phyloP scores from a whole-genome alignment of 345 rosid species.

The Eucalyptus erythrocorys region DNA sequence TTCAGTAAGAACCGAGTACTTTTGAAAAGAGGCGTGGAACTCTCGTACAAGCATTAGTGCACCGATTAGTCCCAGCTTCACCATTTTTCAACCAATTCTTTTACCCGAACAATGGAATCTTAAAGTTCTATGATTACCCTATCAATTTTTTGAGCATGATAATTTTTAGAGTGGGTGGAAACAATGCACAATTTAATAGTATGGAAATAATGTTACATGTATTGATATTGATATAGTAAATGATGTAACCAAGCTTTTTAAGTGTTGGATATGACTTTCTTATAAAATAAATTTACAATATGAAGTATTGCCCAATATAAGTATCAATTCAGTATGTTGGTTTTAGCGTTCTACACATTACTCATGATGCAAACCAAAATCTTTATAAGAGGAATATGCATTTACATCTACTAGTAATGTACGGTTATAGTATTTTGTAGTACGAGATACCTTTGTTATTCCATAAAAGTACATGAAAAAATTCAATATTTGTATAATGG shows the following conservation, averaged over 20 bases:
- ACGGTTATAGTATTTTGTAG: not conserved
- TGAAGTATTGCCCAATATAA: not conserved
- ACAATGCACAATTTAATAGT: not conserved
- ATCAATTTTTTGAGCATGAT: not conserved
- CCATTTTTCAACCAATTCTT: not conserved
- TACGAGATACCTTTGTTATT: not conserved
- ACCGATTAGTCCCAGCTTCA: not conserved
- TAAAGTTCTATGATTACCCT: not conserved
- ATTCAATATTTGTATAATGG: fast-evolving
- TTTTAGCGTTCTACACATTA: not conserved
- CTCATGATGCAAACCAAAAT: not conserved
- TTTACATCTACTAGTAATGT: not conserved
- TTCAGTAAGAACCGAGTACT: not conserved
- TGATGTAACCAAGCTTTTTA: fast-evolving
- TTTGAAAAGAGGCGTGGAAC: not conserved
- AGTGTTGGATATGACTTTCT: not conserved
- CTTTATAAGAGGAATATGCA: not conserved
- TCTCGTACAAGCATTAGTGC: not conserved
- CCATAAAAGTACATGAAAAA: not conserved
- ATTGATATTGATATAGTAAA: not conserved
- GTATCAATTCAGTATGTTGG: not conserved
- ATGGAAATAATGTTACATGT: not conserved
- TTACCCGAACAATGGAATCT: not conserved
- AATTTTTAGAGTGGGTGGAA: not conserved
- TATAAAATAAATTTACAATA: not conserved